Conservation (phyloP, 345 rosid genomes). For the Syzygium jambos region DNA sequence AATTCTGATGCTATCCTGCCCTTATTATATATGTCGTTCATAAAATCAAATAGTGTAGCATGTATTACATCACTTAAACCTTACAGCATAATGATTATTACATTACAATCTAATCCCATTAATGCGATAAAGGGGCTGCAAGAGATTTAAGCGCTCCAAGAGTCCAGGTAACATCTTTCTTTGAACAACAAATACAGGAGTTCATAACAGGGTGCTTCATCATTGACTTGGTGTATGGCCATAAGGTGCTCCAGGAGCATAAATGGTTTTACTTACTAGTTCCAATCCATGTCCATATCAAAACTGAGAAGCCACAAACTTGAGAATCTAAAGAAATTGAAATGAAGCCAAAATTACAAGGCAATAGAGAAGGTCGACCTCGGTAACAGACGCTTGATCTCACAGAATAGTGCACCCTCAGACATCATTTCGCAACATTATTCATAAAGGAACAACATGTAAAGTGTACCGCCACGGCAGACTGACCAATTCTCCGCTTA, state of each 20-base stretch:
- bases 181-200: not conserved
- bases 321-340: not conserved
- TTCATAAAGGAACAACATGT: not conserved
- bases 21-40: not conserved
- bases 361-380: not conserved
- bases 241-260: not conserved
- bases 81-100: not conserved
- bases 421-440: not conserved
- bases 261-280: not conserved
- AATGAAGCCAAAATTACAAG: not conserved
- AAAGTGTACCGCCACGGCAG: not conserved
- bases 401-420: not conserved
- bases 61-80: not conserved
- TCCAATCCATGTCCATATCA: not conserved
- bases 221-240: not conserved
- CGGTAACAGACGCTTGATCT: not conserved
- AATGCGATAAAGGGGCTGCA: not conserved
- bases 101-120: not conserved
- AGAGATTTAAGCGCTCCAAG: not conserved
- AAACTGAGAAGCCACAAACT: not conserved
- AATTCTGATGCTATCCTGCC: not conserved
- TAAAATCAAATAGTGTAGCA: not conserved
- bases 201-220: not conserved
- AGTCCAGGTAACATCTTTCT: not conserved
- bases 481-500: conserved; percentile 17